Evolutionary conservation across 1,284 basidiomycete genomes (phyloP).

Genomic region (Marasmius fiardii): DNA sequence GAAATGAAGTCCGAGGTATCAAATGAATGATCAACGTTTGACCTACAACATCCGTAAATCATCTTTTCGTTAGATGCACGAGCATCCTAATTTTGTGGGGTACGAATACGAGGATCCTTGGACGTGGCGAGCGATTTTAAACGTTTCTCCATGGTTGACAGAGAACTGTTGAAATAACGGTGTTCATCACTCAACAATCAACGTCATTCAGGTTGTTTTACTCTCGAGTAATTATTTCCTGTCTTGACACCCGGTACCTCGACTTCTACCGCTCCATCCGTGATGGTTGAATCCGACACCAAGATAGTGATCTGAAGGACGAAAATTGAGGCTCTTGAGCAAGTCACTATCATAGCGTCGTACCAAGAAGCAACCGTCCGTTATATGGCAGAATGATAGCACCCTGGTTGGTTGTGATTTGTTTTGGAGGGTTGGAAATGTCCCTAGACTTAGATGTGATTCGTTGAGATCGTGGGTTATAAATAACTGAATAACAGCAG

Average conservation of each 20-base stretch:
- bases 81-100: too few species aligned
- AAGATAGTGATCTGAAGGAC: slow-evolving; percentile 31
- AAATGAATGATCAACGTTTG: too few species aligned
- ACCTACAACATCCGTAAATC: too few species aligned
- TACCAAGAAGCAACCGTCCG: slow-evolving; percentile 21
- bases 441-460: slow-evolving; percentile 29
- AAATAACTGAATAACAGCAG: not conserved
- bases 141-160: slow-evolving; percentile 38
- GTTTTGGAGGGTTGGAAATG: slow-evolving; percentile 31
- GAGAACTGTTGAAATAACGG: slow-evolving; percentile 33
- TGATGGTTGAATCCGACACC: slow-evolving; percentile 36
- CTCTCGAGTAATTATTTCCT: slow-evolving; percentile 42
- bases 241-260: slow-evolving; percentile 32
- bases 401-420: slow-evolving; percentile 42
- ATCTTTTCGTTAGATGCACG: too few species aligned
- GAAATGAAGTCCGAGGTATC: too few species aligned
- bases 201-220: slow-evolving; percentile 9
- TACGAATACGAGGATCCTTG: not conserved
- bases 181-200: not conserved
- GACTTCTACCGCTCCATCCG: slow-evolving; percentile 33
- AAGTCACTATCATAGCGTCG: slow-evolving; percentile 2
- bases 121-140: slow-evolving; percentile 29
- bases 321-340: not conserved
- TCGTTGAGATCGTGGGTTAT: slow-evolving; percentile 10
- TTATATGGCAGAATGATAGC: slow-evolving; percentile 37